Percentiles rank a stretch among this genome's conserved stretches.
phyloP scores from a whole-genome alignment of 192 early-diverging fungal species.

The Mycoemilia scoparia region DNA sequence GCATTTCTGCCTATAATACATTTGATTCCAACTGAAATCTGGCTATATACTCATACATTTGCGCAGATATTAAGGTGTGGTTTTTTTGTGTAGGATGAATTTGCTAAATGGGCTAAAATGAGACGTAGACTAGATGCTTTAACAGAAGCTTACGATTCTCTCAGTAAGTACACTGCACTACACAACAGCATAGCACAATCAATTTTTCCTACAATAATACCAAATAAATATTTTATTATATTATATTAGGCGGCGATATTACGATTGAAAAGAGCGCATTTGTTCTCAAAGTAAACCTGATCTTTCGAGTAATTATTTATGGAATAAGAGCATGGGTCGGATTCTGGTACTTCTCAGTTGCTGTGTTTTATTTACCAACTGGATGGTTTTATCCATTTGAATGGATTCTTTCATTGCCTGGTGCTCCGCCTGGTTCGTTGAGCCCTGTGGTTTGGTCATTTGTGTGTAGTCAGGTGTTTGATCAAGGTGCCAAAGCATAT shows the following conservation, averaged over 20 bases:
- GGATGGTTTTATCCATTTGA: conserved; percentile 64
- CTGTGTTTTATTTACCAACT: conserved; percentile 58
- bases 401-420: conserved; percentile 46
- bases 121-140: conserved; percentile 57
- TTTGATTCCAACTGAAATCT: too few species aligned
- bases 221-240: too few species aligned
- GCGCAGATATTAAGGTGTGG: too few species aligned
- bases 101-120: conserved; percentile 83
- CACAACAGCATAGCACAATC: conserved; percentile 5
- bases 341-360: conserved; percentile 41
- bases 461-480: conserved; percentile 44
- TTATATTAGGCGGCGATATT: too few species aligned
- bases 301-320: conserved; percentile 42
- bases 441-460: conserved; percentile 61
- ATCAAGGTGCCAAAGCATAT: conserved; percentile 11
- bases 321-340: conserved; percentile 42
- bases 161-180: too few species aligned
- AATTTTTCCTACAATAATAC: neutral
- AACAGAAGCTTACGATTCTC: conserved; percentile 43
- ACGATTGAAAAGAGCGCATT: conserved; percentile 48
- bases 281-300: conserved; percentile 57
- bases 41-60: too few species aligned
- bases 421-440: conserved; percentile 58
- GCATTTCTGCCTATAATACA: too few species aligned
- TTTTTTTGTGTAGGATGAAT: too few species aligned